These are phyloP conservation scores for Achaetomiella virescens DNA, from an alignment of 495 filamentous ascomycete genomes.

Conservation along the genomic window DNA sequence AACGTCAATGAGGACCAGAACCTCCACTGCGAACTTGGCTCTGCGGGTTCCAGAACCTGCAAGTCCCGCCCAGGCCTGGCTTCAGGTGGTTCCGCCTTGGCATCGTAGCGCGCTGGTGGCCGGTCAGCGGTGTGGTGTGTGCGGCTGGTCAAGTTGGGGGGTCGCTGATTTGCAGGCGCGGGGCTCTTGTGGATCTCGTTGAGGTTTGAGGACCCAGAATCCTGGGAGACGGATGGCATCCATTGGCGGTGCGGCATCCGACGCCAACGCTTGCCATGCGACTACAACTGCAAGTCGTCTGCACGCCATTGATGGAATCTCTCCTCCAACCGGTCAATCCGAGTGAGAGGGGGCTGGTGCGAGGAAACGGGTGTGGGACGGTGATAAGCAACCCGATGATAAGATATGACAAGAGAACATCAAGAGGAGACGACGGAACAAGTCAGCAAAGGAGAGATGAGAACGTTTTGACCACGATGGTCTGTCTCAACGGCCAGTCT, in stretches of 20 bases:
- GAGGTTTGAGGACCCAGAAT: neutral
- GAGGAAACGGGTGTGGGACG: no score
- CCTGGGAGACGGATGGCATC: constrained; percentile 7
- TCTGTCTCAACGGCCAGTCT: no score
- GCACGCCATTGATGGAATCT: constrained; percentile 12
- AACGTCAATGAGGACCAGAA: neutral
- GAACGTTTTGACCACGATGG: no score
- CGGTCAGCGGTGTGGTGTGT: neutral
- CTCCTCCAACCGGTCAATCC: constrained; percentile 6
- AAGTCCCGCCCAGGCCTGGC: neutral
- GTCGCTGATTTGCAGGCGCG: constrained; percentile 1
- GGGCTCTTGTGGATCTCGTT: neutral
- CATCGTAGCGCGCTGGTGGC: neutral
- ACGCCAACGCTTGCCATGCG: neutral
- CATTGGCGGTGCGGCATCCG: constrained; percentile 11
- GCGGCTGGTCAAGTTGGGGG: neutral
- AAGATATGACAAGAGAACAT: no score
- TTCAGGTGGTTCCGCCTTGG: neutral
- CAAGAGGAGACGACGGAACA: no score
- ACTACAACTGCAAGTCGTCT: neutral
- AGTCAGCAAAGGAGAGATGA: no score
- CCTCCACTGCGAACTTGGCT: neutral
- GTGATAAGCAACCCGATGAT: no score
- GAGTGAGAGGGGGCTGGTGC: neutral
- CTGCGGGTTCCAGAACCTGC: constrained; percentile 9